A percentile compares a stretch with the other conserved stretches of the same genome.
These are phyloP conservation scores for Pelargonium myrrhifolium DNA, from an alignment of 441 rosid genomes.

Conservation along the genomic window DNA sequence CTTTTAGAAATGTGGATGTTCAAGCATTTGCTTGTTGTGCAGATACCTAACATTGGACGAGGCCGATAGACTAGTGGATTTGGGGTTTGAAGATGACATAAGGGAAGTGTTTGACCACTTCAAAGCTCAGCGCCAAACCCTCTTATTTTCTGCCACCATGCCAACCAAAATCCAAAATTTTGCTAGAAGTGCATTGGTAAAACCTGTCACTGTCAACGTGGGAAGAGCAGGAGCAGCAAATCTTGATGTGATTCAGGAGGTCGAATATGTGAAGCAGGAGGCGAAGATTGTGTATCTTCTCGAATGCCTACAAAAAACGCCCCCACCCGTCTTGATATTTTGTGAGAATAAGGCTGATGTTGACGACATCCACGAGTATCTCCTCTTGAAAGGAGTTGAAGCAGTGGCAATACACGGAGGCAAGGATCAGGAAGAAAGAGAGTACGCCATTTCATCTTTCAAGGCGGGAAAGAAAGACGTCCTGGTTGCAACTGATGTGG, in stretches of 20 bases:
- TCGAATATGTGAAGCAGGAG: slow-evolving; percentile 90
- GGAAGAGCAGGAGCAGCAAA: slow-evolving; percentile 98
- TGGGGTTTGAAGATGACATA: slow-evolving; percentile 93
- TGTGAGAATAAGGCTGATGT: slow-evolving; percentile 96
- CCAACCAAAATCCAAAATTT: slow-evolving; percentile 87
- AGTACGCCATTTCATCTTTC: slow-evolving; percentile 74
- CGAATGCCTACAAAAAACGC: slow-evolving; percentile 85
- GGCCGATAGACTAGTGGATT: slow-evolving; percentile 91
- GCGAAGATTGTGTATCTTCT: slow-evolving; percentile 94
- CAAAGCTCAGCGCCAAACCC: slow-evolving; percentile 87
- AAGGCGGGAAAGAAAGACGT: slow-evolving; percentile 84
- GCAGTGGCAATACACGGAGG: slow-evolving; percentile 92
- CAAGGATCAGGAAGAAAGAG: slow-evolving; percentile 92
- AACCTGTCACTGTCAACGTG: slow-evolving; percentile 75
- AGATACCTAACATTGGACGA: slow-evolving; percentile 91
- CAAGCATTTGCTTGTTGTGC: slow-evolving; percentile 16
- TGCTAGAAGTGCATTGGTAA: slow-evolving; percentile 83
- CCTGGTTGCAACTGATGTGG: slow-evolving; percentile 87
- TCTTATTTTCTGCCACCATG: slow-evolving; percentile 91
- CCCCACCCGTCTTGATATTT: slow-evolving; percentile 82
- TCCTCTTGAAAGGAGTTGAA: slow-evolving; percentile 84
- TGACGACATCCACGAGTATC: slow-evolving; percentile 83
- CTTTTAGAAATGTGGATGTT: slow-evolving; percentile 8
- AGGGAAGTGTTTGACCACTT: slow-evolving; percentile 91
- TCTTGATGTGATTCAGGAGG: slow-evolving; percentile 93